Percentiles rank a stretch among this genome's conserved stretches.
phyloP scores from a whole-genome alignment of 192 early-diverging fungal genomes.

The Rhizophagus sp. region DNA sequence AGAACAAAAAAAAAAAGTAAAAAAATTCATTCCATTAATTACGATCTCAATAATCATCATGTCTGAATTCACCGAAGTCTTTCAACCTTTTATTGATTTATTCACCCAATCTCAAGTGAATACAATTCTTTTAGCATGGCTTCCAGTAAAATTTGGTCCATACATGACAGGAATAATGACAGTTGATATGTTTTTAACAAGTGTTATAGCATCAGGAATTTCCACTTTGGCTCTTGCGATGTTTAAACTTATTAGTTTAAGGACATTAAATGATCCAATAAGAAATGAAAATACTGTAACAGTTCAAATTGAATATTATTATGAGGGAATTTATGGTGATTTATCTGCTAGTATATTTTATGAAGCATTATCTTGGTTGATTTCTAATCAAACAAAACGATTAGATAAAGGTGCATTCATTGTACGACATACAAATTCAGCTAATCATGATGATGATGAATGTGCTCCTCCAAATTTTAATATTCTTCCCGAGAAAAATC shows the following conservation, averaged over 20 bases:
- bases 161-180: slow-evolving; percentile 20
- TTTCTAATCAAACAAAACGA: slow-evolving; percentile 16
- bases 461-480: slow-evolving; percentile 2
- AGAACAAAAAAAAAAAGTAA: no score
- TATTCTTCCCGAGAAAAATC: not conserved
- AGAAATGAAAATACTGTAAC: not conserved
- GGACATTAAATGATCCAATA: no score
- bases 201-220: not conserved
- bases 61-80: not conserved
- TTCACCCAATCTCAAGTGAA: slow-evolving; percentile 15
- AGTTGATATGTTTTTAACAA: slow-evolving; percentile 21
- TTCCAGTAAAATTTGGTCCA: not conserved
- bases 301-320: slow-evolving; percentile 18
- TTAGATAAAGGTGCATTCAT: slow-evolving; percentile 5
- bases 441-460: not conserved
- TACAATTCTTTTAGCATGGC: slow-evolving; percentile 14
- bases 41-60: not conserved
- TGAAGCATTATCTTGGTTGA: slow-evolving; percentile 26
- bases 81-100: slow-evolving; percentile 10
- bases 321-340: not conserved
- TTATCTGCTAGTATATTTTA: not conserved
- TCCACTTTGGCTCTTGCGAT: not conserved
- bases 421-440: not conserved
- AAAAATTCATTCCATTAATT: no score
- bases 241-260: not conserved